A percentile compares a stretch with the other conserved stretches of the same genome.
Evolutionary conservation across 2,329 filamentous ascomycete species (phyloP).

Genomic region (Rutstroemia sp.): DNA sequence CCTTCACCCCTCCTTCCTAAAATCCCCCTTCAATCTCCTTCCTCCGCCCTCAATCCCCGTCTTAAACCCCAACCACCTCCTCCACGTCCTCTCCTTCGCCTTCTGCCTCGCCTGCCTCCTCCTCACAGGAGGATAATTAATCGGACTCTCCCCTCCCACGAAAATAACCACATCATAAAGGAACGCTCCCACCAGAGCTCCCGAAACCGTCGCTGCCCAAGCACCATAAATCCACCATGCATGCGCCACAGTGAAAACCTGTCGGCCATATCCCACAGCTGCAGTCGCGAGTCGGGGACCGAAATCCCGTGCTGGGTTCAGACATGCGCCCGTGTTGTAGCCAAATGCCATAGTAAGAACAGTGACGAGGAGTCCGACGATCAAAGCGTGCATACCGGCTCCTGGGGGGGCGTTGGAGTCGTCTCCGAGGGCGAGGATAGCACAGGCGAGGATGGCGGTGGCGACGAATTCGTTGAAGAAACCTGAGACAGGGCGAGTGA

Average conservation of each 20-base stretch:
- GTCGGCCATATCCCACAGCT: slow-evolving; percentile 36
- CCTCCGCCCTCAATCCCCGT: background rate
- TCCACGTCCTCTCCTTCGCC: slow-evolving; percentile 37
- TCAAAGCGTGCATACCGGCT: slow-evolving; percentile 43
- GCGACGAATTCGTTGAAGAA: slow-evolving; percentile 43
- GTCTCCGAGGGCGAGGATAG: slow-evolving; percentile 38
- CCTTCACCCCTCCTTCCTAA: background rate
- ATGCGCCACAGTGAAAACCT: slow-evolving; percentile 31
- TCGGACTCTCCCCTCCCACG: slow-evolving; percentile 41
- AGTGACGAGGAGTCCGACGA: slow-evolving; percentile 38
- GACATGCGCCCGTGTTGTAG: slow-evolving; percentile 39
- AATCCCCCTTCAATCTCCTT: background rate
- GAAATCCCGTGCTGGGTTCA: slow-evolving; percentile 44
- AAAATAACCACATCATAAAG: slow-evolving; percentile 46
- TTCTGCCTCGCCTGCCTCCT: slow-evolving; percentile 26
- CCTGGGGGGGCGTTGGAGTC: slow-evolving; percentile 40
- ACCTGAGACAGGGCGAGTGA: slow-evolving; percentile 26
- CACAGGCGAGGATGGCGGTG: slow-evolving; percentile 34
- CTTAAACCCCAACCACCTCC: slow-evolving; percentile 19
- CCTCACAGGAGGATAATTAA: slow-evolving; percentile 41
- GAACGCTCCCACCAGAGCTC: slow-evolving; percentile 37
- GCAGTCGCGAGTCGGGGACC: slow-evolving; percentile 40
- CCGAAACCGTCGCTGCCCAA: slow-evolving; percentile 33
- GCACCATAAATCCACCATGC: slow-evolving; percentile 37
- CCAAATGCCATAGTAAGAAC: slow-evolving; percentile 34